phyloP scores from a whole-genome alignment of 1,139 yeast species.

The Yamadazyma dushanensis region DNA sequence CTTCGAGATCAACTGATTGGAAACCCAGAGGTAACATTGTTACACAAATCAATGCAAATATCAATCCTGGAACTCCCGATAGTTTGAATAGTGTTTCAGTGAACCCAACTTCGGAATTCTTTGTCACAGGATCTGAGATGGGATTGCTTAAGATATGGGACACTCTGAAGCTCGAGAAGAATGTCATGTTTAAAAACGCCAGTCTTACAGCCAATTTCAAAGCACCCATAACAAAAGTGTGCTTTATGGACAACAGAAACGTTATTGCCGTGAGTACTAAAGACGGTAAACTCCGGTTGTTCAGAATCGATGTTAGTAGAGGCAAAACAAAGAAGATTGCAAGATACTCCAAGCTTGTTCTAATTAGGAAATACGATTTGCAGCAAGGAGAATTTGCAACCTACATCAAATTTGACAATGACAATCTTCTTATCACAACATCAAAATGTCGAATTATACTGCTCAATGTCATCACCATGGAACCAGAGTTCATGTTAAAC shows the following conservation, averaged over 20 bases:
- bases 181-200: constrained; percentile 59
- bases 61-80: constrained; percentile 24
- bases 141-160: constrained; percentile 85
- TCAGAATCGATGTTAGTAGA: constrained; percentile 52
- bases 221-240: constrained; percentile 46
- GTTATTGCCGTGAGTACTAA: constrained; percentile 67
- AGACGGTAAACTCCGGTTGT: constrained; percentile 62
- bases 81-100: constrained; percentile 56
- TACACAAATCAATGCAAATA: constrained; percentile 43
- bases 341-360: constrained; percentile 34
- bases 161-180: constrained; percentile 59
- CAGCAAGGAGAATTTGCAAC: constrained; percentile 40
- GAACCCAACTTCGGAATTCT: constrained; percentile 63
- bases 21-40: constrained; percentile 52
- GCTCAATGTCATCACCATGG: constrained; percentile 63
- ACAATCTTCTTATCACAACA: constrained; percentile 48
- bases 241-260: constrained; percentile 60
- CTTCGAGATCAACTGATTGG: constrained; percentile 13
- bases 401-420: constrained; percentile 33
- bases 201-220: constrained; percentile 48
- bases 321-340: constrained; percentile 35
- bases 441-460: constrained; percentile 54
- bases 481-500: constrained; percentile 38
- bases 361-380: constrained; percentile 45
- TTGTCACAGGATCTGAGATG: constrained; percentile 75